A percentile compares a stretch with the other conserved stretches of the same genome.
Conservation (phyloP, 805 yeast genomes). For the Lipomyces spencermartinsiae region DNA sequence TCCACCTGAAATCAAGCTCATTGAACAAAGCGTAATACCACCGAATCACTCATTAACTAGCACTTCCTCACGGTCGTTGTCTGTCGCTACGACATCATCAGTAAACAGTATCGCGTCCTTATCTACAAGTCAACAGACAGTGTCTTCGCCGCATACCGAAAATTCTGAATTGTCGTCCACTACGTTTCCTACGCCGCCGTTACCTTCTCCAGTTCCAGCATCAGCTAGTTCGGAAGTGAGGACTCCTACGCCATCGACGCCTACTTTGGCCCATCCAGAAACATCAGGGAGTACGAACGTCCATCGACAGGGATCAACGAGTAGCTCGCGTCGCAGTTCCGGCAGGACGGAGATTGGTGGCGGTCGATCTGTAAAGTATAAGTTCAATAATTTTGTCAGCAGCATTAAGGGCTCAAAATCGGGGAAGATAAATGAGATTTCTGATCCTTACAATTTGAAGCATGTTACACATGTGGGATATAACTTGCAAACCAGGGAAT, state of each 20-base stretch:
- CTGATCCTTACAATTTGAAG: constrained; percentile 89
- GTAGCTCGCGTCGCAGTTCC: constrained; percentile 19
- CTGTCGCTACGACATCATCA: constrained; percentile 8
- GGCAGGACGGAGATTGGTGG: constrained; percentile 15
- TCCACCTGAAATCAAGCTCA: not conserved
- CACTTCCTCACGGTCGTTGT: constrained; percentile 1
- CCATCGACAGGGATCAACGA: constrained; percentile 4
- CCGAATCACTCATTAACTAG: not conserved
- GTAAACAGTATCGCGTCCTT: constrained; percentile 10
- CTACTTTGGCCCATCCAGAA: not conserved
- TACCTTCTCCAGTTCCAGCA: constrained; percentile 12
- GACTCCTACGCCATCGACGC: constrained; percentile 3
- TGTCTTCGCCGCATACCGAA: not conserved
- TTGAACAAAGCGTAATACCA: not conserved
- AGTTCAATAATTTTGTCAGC: constrained; percentile 24
- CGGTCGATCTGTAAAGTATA: constrained; percentile 23
- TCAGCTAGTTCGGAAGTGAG: not conserved
- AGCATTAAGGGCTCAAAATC: constrained; percentile 22
- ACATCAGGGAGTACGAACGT: constrained; percentile 4
- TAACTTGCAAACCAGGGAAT: constrained; percentile 74
- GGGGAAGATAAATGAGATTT: constrained; percentile 54
- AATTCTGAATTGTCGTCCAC: not conserved
- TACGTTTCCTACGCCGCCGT: constrained; percentile 21
- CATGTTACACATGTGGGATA: constrained; percentile 89
- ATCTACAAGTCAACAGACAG: not conserved